A percentile compares a stretch with the other conserved stretches of the same genome.
Evolutionary conservation across 148 eudicot genomes (phyloP).

Genomic region (Vaccinium vitisidaea): DNA sequence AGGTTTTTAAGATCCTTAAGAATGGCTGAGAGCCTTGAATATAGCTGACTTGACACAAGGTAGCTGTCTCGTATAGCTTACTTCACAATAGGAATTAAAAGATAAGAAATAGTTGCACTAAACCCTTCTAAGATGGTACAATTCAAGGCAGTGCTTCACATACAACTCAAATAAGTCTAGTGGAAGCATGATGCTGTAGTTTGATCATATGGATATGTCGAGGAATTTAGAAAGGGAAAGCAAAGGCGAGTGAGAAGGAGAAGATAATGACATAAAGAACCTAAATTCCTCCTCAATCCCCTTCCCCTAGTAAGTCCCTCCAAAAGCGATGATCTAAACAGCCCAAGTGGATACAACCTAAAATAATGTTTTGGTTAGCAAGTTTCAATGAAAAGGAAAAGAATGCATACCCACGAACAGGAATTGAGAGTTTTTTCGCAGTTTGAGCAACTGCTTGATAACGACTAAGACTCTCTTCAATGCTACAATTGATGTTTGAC

Average conservation of each 20-base stretch:
- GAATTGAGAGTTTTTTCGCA: constrained; percentile 63
- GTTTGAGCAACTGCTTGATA: constrained; percentile 67
- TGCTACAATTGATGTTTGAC: constrained; percentile 93
- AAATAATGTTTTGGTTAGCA: not conserved
- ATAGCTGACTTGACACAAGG: not conserved
- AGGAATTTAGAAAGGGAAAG: not conserved
- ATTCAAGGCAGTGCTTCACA: not conserved
- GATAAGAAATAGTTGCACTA: not conserved
- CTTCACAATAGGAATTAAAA: not conserved
- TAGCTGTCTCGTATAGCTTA: not conserved
- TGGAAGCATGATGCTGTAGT: not conserved
- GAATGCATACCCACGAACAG: constrained; percentile 83
- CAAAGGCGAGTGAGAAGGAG: not conserved
- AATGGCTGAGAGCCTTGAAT: not conserved
- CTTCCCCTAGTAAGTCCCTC: not conserved
- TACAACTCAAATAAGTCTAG: not conserved
- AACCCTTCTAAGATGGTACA: not conserved
- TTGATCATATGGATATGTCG: not conserved
- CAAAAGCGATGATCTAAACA: not conserved
- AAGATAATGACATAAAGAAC: not conserved
- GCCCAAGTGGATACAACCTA: not conserved
- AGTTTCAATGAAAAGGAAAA: not conserved
- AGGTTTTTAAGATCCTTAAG: not conserved
- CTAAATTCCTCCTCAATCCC: not conserved
- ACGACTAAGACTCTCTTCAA: constrained; percentile 83